Conservation (phyloP, 495 filamentous ascomycete species). For the Barbatosphaeria neglecta region DNA sequence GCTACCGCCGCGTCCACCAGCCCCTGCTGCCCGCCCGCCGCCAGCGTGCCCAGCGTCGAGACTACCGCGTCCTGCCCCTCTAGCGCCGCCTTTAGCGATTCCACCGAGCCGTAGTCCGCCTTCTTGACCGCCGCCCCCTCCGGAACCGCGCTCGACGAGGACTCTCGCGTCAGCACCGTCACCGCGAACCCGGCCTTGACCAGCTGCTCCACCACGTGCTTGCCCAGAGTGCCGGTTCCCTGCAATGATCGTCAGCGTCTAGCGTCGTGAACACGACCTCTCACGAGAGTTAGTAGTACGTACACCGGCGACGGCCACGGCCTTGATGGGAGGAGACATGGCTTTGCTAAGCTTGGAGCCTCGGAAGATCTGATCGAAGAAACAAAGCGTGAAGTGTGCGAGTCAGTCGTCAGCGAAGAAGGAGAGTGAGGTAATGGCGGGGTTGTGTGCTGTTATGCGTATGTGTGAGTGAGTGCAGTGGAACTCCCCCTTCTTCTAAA, state of each 20-base stretch:
- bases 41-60: slow-evolving; percentile 29
- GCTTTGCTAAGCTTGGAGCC: slow-evolving; percentile 1
- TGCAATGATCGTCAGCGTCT: slow-evolving; percentile 7
- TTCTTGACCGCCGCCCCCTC: slow-evolving; percentile 23
- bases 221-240: slow-evolving; percentile 50
- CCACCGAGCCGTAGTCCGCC: slow-evolving; percentile 45
- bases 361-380: background rate
- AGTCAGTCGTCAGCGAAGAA: background rate
- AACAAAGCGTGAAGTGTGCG: background rate
- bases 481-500: background rate
- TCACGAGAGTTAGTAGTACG: slow-evolving; percentile 4
- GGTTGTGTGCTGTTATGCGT: too few species aligned
- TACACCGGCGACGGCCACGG: slow-evolving; percentile 40
- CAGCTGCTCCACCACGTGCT: slow-evolving; percentile 42
- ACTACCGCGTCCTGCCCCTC: slow-evolving; percentile 46
- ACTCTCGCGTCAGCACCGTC: slow-evolving; percentile 43
- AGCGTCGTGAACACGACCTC: background rate
- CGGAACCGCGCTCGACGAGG: slow-evolving; percentile 26
- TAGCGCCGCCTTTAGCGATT: slow-evolving; percentile 38
- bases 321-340: slow-evolving; percentile 39
- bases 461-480: background rate
- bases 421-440: background rate
- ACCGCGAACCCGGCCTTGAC: slow-evolving; percentile 44
- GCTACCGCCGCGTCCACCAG: slow-evolving; percentile 50
- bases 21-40: slow-evolving; percentile 25